These are phyloP conservation scores for Penicillium expansum DNA, from an alignment of 2,329 filamentous ascomycete genomes.

Conservation along the genomic window DNA sequence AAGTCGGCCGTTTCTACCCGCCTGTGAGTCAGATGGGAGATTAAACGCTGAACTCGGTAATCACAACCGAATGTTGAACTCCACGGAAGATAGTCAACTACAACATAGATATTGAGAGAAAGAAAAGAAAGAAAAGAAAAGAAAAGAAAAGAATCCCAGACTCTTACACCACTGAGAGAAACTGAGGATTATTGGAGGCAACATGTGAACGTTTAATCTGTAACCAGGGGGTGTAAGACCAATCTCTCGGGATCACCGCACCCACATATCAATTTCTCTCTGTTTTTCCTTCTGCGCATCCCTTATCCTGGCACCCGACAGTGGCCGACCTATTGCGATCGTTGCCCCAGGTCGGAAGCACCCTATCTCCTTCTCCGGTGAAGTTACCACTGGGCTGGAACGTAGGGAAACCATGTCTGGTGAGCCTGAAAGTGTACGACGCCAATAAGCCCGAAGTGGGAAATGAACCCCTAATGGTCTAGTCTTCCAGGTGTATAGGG, in stretches of 20 bases:
- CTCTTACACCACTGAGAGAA: background rate
- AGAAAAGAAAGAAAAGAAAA: background rate
- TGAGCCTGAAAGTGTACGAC: background rate
- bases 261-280: background rate
- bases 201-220: constrained; percentile 3
- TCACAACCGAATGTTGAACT: constrained; percentile 18
- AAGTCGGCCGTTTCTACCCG: constrained; percentile 20
- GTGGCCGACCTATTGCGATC: background rate
- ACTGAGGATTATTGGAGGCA: constrained; percentile 2
- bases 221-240: constrained; percentile 10
- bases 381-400: constrained; percentile 19
- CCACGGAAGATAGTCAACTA: background rate
- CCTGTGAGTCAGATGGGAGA: constrained; percentile 16
- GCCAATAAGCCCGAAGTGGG: background rate
- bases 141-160: background rate
- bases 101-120: background rate
- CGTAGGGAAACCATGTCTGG: background rate
- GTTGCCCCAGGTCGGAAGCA: constrained; percentile 3
- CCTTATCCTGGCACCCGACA: background rate
- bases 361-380: background rate
- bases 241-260: constrained; percentile 15
- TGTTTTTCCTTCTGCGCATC: background rate
- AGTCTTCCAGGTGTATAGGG: background rate
- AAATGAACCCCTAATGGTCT: background rate
- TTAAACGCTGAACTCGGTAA: constrained; percentile 18